phyloP scores from a whole-genome alignment of 176 grass and related monocot species.

The Rhynchospora breviuscula region DNA sequence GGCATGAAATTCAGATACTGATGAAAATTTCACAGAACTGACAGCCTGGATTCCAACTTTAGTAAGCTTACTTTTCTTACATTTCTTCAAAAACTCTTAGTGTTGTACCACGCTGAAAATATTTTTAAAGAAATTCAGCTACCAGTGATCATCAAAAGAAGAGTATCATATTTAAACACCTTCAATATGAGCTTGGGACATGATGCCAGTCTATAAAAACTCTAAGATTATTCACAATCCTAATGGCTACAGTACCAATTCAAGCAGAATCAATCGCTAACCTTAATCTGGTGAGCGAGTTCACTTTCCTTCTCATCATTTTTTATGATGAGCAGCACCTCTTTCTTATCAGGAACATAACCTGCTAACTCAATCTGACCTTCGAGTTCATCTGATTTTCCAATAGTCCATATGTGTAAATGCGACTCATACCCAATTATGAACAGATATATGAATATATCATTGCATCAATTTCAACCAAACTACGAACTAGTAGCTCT shows the following conservation, averaged over 20 bases:
- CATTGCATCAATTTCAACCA: conserved; percentile 47
- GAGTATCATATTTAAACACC: conserved; percentile 12
- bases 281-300: background rate
- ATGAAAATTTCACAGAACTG: background rate
- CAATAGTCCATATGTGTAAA: conserved; percentile 38
- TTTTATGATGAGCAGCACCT: conserved; percentile 55
- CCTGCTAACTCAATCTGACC: conserved; percentile 40
- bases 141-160: conserved; percentile 15
- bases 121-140: background rate
- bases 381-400: conserved; percentile 38
- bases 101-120: background rate
- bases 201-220: background rate
- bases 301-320: conserved; percentile 51
- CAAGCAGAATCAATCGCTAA: conserved; percentile 57
- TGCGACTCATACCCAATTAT: conserved; percentile 48
- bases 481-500: conserved; percentile 11
- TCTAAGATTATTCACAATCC: no score
- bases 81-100: background rate
- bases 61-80: background rate
- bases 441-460: conserved; percentile 53
- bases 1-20: background rate
- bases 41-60: background rate
- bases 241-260: conserved; percentile 20
- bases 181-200: conserved; percentile 15
- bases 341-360: conserved; percentile 60